Base-by-base conservation (phyloP, 257 asterid species). In the Nicotiana paniculata region DNA sequence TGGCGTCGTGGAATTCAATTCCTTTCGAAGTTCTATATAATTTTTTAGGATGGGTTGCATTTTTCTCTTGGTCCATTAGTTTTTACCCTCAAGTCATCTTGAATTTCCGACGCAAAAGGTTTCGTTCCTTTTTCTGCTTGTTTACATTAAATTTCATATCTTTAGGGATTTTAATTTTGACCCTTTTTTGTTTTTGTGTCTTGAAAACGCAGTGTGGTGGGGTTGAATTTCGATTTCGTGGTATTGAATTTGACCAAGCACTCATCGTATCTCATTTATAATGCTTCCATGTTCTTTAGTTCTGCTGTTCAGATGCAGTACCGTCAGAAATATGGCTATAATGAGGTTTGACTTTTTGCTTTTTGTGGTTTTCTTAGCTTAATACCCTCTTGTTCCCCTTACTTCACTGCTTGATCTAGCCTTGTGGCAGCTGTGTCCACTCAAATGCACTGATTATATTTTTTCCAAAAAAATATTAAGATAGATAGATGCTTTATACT, bases 71-170 rank as follows among this genome's bases (percentile, higher is more conserved):
- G 99, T 93, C 99, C 61, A 86, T 96, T 88, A 91, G 99, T 81
- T 96, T 93, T 90, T 96, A 96, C 87, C 99, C 98, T 43, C 99
- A 96, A 85, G 91, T 89, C 6, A 81, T 91, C 82, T 74, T 96
- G 85, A 96, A 96, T 90, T 96, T 92, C 87, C 90, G 82, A 4
- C 88, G 98, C 70, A 93, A 93, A 88, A 96, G 99, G 99, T 95
- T 61, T 10, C 12, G 2, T 61, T 7, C 5, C 16, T 17, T 57
- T 70, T n/a, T 70, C 18, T 70, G 77, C 0, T 70, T 70, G 33
- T 39, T 70, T 46, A 21, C 37, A 46, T 72, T 8, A 26, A 74
- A 74, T 39, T 15, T 75, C 11, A 12, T 13, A 51, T 26, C 43
- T 26, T 51, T 26, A 2, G 2, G 33, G 79, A 75, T 75, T 75